Evolutionary conservation across 1,284 basidiomycete genomes (phyloP).

Genomic region (Leccinum fallax): DNA sequence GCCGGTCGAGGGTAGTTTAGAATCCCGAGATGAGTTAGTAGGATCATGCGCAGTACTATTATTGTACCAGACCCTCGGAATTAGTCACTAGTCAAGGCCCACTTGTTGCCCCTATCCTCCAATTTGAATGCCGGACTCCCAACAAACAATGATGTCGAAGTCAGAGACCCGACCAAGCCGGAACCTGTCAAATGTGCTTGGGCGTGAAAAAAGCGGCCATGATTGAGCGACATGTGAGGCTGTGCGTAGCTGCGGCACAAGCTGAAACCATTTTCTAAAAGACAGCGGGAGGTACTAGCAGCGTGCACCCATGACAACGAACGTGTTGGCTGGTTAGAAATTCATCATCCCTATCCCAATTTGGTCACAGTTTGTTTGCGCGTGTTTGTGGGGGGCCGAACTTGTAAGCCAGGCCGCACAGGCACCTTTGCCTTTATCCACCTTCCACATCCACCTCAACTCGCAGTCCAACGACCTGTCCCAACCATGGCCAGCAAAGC

Average conservation of each 20-base stretch:
- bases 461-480: neutral
- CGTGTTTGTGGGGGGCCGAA: conserved; percentile 30
- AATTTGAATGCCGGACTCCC: conserved; percentile 3
- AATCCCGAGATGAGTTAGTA: conserved; percentile 4
- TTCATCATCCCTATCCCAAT: conserved; percentile 26
- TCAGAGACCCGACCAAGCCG: conserved; percentile 5
- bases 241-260: conserved; percentile 1
- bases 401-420: conserved; percentile 24
- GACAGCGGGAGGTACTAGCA: neutral
- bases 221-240: conserved; percentile 2
- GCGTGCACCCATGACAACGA: conserved; percentile 20
- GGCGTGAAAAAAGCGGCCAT: neutral
- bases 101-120: conserved; percentile 2
- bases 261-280: neutral
- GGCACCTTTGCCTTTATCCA: conserved; percentile 27
- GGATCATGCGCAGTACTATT: neutral
- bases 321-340: neutral
- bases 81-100: neutral
- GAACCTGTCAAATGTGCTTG: neutral
- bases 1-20: neutral
- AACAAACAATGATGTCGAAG: conserved; percentile 11
- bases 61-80: neutral
- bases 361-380: conserved; percentile 19
- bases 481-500: conserved; percentile 76
- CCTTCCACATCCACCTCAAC: conserved; percentile 22